Evolutionary conservation across 169 alveolate species (phyloP).

Genomic region (Plasmodium berghei): DNA sequence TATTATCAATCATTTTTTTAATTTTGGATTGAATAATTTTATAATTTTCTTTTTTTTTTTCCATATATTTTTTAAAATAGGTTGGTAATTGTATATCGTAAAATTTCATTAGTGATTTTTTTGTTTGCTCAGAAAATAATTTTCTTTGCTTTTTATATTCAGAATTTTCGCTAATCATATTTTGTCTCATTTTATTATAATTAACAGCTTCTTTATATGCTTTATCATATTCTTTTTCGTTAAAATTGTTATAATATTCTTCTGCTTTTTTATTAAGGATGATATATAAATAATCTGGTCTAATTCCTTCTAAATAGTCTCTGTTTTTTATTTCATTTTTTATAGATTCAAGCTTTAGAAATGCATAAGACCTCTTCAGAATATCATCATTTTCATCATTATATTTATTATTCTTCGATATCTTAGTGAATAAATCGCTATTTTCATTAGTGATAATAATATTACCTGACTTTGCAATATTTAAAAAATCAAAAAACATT

Average conservation of each 20-base stretch:
- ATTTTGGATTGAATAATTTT: slow-evolving; percentile 36
- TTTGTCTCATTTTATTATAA: slow-evolving; percentile 39
- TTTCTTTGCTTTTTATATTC: slow-evolving; percentile 47
- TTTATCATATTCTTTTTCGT: slow-evolving; percentile 71
- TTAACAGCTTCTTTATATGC: slow-evolving; percentile 25
- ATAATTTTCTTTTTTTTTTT: slow-evolving; percentile 62
- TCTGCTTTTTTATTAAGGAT: slow-evolving; percentile 78
- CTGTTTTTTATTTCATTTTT: slow-evolving; percentile 78
- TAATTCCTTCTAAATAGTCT: slow-evolving; percentile 84
- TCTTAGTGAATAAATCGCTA: background rate
- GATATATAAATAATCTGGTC: slow-evolving; percentile 85
- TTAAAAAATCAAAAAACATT: slow-evolving; percentile 85
- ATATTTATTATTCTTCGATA: background rate
- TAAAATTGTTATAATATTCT: slow-evolving; percentile 64
- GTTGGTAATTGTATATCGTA: slow-evolving; percentile 68
- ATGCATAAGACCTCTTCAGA: slow-evolving; percentile 79
- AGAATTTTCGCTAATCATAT: slow-evolving; percentile 37
- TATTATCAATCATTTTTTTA: slow-evolving; percentile 35
- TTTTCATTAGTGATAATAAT: background rate
- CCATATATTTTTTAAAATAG: slow-evolving; percentile 56
- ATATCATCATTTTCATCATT: slow-evolving; percentile 1
- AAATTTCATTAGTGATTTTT: slow-evolving; percentile 55
- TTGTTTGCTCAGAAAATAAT: slow-evolving; percentile 38
- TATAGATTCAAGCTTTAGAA: slow-evolving; percentile 80
- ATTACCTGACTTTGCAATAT: slow-evolving; percentile 22